phyloP scores from a whole-genome alignment of 2,329 filamentous ascomycete species.

The Beauveria sp. region DNA sequence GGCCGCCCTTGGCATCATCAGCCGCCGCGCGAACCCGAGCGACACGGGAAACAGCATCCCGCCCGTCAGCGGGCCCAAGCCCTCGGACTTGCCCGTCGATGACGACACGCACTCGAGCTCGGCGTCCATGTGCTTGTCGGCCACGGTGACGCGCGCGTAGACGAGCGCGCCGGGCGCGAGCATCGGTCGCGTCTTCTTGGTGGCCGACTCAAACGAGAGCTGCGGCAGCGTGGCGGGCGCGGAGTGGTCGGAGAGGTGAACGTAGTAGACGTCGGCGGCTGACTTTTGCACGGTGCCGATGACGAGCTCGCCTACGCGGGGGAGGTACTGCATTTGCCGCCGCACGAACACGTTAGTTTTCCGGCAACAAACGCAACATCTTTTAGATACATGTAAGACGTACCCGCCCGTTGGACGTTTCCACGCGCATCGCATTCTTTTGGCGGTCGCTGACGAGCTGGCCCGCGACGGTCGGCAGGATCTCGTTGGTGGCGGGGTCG shows the following conservation, averaged over 20 bases:
- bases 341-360: not conserved
- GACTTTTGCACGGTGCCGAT: constrained; percentile 78
- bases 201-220: constrained; percentile 86
- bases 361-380: too few species aligned
- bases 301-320: constrained; percentile 74
- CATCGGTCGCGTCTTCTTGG: constrained; percentile 82
- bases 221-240: constrained; percentile 67
- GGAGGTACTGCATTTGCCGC: constrained; percentile 55
- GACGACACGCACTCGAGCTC: constrained; percentile 87
- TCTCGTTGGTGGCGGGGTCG: constrained; percentile 65
- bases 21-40: constrained; percentile 69
- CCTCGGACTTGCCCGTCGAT: constrained; percentile 80
- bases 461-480: constrained; percentile 61
- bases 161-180: constrained; percentile 70
- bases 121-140: constrained; percentile 75
- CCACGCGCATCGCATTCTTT: constrained; percentile 75
- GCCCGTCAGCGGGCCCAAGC: constrained; percentile 71
- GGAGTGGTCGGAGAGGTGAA: constrained; percentile 61
- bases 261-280: constrained; percentile 70
- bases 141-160: constrained; percentile 75
- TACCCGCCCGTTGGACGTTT: constrained; percentile 63
- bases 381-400: constrained; percentile 18
- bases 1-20: constrained; percentile 52
- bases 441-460: constrained; percentile 58
- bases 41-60: constrained; percentile 84